A percentile compares a stretch with the other conserved stretches of the same genome.
Evolutionary conservation across 768 basidiomycete genomes (phyloP).

Genomic region (Trametes meyenii): DNA sequence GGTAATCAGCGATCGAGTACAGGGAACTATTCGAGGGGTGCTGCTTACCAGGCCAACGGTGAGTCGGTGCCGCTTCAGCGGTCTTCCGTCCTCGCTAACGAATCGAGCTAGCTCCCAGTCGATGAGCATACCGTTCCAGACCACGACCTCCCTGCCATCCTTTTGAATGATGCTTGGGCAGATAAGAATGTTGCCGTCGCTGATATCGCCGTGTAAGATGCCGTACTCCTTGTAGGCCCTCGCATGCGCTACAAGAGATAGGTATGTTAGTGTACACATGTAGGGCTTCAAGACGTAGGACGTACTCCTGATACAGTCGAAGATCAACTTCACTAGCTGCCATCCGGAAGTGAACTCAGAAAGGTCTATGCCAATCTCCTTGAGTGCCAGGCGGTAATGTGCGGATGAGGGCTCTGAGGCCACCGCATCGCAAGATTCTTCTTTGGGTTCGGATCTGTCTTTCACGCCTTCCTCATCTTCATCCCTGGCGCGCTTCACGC

Average conservation of each 20-base stretch:
- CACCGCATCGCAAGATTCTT: not conserved
- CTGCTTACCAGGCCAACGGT: too few relatives aligned
- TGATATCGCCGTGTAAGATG: constrained; percentile 7
- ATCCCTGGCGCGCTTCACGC: not conserved
- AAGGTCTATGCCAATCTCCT: constrained; percentile 1
- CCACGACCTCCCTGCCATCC: not conserved
- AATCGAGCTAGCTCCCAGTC: not conserved
- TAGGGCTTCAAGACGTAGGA: not conserved
- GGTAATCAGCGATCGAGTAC: not conserved
- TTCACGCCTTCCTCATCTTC: not conserved
- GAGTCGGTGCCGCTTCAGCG: not conserved
- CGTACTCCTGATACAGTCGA: constrained; percentile 1
- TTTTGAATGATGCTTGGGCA: not conserved
- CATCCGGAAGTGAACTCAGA: not conserved
- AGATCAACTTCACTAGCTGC: not conserved
- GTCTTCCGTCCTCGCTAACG: not conserved
- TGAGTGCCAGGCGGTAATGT: constrained; percentile 10
- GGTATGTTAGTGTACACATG: not conserved
- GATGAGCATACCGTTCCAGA: constrained; percentile 1
- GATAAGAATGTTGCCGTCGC: constrained; percentile 8
- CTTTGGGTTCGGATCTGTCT: not conserved
- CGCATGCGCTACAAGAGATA: not conserved
- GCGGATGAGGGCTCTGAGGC: not conserved
- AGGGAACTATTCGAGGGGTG: not conserved
- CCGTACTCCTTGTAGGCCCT: constrained; percentile 1